These are phyloP conservation scores for Entomortierella chlamydospora DNA, from an alignment of 192 early-diverging fungal species.

Conservation along the genomic window DNA sequence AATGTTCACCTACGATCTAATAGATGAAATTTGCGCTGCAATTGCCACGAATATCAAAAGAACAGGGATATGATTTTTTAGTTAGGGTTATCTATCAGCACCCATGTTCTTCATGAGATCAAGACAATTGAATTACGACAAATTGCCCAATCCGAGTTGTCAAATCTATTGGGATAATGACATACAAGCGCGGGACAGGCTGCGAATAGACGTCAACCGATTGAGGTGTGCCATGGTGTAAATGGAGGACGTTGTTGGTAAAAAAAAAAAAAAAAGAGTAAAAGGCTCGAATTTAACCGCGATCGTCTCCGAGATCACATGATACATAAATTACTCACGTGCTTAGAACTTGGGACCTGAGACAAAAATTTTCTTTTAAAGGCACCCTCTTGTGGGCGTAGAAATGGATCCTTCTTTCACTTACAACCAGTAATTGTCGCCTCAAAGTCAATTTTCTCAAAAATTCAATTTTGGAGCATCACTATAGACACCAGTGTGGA, in stretches of 20 bases:
- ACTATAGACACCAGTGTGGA: not conserved
- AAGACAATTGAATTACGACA: too few species aligned
- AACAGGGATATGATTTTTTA: not conserved
- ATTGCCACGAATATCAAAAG: not conserved
- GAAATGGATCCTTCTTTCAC: slow-evolving; percentile 38
- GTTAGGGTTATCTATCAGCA: too few species aligned
- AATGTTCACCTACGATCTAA: slow-evolving; percentile 4
- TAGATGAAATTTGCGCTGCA: not conserved
- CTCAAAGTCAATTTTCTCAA: not conserved
- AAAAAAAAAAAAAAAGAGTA: not conserved
- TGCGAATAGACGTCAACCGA: slow-evolving; percentile 29
- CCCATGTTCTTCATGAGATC: too few species aligned
- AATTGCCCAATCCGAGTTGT: not conserved
- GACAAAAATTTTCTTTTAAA: not conserved
- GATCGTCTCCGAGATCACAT: not conserved
- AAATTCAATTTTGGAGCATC: not conserved
- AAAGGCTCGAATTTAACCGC: not conserved
- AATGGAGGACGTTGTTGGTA: not conserved
- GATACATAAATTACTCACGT: not conserved
- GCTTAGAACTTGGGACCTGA: not conserved
- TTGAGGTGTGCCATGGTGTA: slow-evolving; percentile 36
- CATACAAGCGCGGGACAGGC: slow-evolving; percentile 31
- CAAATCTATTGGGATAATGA: not conserved
- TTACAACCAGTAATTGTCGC: slow-evolving; percentile 37
- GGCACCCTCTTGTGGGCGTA: not conserved